Base-by-base conservation (phyloP, 2,329 filamentous ascomycete species). In the Aspergillus glaucus region DNA sequence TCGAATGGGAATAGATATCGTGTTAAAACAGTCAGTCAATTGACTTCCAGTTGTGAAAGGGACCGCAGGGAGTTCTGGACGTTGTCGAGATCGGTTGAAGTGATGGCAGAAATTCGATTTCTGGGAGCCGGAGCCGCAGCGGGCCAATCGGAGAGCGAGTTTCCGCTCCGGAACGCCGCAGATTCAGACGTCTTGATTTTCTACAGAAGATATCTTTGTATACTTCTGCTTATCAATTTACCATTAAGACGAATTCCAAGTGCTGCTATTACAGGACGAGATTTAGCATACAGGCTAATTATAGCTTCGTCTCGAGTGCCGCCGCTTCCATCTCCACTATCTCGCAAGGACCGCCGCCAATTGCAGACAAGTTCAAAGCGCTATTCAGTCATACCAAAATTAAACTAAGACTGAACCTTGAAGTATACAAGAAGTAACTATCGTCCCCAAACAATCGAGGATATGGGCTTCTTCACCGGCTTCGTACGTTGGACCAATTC, bases 381-480 rank as follows among this genome's bases (percentile, higher is more conserved):
- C 9, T 30, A 12, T 30, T 30, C 26, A 30, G 26, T 30, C 26
- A 30, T 28, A 28, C 10, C 6, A 12, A 10, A 26, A 10, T 5
- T 30, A 10, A 26, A 30, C 4, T 3, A 30, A 10, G 26, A 30
- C 7, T 30, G 10, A 10, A 30, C 17, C 4, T 37, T 17, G n/a
- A n/a, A 37, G 9, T n/a, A 19, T 15, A 15, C 6, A 8, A 37
- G n/a, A 37, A 37, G 34, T 37, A n/a, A 7, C 9, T 5, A 15
- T 37, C n/a, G 8, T 8, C n/a, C 3, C 30, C 30, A 26, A 30
- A 49, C 46, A 44, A 15, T 36, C 40, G 15, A 17, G 26, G 64
- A 50, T 57, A 88, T 89, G 86, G 85, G 86, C 63, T 88, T 88
- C 75, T 78, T 80, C 56, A 78, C 82, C 39, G 86, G 87, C 59